Evolutionary conservation across 2,329 filamentous ascomycete genomes (phyloP).

Genomic region (Penicillium rolfsii): DNA sequence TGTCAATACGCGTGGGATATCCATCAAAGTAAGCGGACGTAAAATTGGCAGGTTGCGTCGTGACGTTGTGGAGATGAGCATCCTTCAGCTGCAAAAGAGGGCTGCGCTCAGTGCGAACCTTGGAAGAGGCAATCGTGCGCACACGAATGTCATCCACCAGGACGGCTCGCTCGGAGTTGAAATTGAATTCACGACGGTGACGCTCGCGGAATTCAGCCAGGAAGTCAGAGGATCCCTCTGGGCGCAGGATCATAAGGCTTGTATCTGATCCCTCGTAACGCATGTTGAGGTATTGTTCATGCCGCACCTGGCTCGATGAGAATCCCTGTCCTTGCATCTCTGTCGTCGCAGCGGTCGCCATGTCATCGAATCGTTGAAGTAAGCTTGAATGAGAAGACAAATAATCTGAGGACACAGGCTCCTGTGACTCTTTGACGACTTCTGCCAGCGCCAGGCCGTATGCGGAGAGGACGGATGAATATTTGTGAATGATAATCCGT

Average conservation of each 20-base stretch:
- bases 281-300: slow-evolving; percentile 53
- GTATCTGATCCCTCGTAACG: slow-evolving; percentile 57
- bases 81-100: slow-evolving; percentile 68
- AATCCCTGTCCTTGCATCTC: slow-evolving; percentile 53
- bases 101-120: slow-evolving; percentile 64
- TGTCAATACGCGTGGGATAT: slow-evolving; percentile 35
- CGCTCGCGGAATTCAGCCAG: slow-evolving; percentile 80
- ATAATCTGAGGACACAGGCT: slow-evolving; percentile 59
- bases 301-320: slow-evolving; percentile 41
- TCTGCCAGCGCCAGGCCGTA: slow-evolving; percentile 93
- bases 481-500: slow-evolving; percentile 85
- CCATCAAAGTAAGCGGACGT: slow-evolving; percentile 45
- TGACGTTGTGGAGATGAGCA: slow-evolving; percentile 58
- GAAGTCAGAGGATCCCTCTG: slow-evolving; percentile 78
- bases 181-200: slow-evolving; percentile 90
- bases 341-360: slow-evolving; percentile 64
- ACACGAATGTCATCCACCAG: slow-evolving; percentile 89
- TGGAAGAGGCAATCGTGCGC: slow-evolving; percentile 74
- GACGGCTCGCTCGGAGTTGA: slow-evolving; percentile 81
- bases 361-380: slow-evolving; percentile 71
- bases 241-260: slow-evolving; percentile 58
- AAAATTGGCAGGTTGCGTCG: slow-evolving; percentile 57
- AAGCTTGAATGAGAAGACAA: slow-evolving; percentile 51
- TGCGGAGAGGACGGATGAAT: slow-evolving; percentile 88
- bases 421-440: slow-evolving; percentile 85